Base-by-base conservation (phyloP, 345 rosid species). In the Brassica rapa region DNA sequence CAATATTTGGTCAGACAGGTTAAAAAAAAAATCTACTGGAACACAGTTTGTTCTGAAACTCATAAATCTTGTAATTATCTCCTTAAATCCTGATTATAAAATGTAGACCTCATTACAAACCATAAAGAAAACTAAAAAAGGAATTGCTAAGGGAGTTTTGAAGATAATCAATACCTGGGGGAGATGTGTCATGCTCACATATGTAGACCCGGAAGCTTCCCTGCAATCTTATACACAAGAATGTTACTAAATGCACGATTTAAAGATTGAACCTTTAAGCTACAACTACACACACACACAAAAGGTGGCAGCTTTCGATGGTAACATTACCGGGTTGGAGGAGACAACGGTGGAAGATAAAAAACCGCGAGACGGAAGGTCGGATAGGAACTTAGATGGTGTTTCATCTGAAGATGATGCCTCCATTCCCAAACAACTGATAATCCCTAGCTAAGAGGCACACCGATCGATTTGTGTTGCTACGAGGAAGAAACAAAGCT, bases 311-410 rank as follows among this genome's bases (percentile, higher is more conserved):
- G 33, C 33, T 30, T 57, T 23, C 6, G 55, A 30, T 6, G 12
- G 55, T 57, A 57, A 71, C 37, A 66, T 80, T 65, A 93, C 98
- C 88, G 84, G 89, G 83, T 88, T 91, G 53, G 93, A 83, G 70
- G 92, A 87, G 82, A 90, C 72, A 74, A 85, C 83, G 33, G 91
- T 79, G 77, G 98, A 91, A 69, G 93, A 87, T 73, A 90, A 85
- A 81, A 86, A 87, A 68, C 97, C 97, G 37, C 90, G 92, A 75
- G 93, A 91, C 4, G 97, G 98, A 59, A 93, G 98, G 74, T 91
- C 79, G 55, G 89, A 57, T 55, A 93, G 98, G 71, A 88, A 85
- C 72, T 78, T 82, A 65, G 94, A 84, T 70, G 80, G 73, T 75
- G 62, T 62, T 16, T 61, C 76, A 74, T 71, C 82, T 8, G 85